Conservation (phyloP, 805 yeast genomes). For the Yarrowia deformans region DNA sequence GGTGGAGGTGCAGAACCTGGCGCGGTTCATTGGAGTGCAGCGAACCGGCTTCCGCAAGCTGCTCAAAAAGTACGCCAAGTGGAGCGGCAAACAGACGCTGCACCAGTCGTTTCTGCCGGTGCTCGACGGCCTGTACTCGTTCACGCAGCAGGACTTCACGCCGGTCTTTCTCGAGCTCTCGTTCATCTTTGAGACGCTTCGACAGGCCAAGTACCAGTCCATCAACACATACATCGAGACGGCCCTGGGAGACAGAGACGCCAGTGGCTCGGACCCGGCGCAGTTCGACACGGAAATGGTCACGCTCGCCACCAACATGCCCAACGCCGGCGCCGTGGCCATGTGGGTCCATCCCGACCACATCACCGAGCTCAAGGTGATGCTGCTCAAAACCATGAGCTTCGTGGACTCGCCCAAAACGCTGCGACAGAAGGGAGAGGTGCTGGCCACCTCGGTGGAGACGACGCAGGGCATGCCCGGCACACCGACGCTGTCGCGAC, state of each 20-base stretch:
- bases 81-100: conserved; percentile 50
- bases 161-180: conserved; percentile 68
- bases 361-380: conserved; percentile 60
- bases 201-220: conserved; percentile 46
- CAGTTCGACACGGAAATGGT: conserved; percentile 51
- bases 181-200: conserved; percentile 59
- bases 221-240: conserved; percentile 35
- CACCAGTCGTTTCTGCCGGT: conserved; percentile 48
- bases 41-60: conserved; percentile 75
- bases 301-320: conserved; percentile 43
- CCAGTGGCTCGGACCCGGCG: background rate
- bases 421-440: conserved; percentile 30
- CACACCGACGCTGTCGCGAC: conserved; percentile 13
- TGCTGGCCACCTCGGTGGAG: conserved; percentile 29
- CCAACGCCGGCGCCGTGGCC: conserved; percentile 51
- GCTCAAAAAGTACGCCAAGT: conserved; percentile 69
- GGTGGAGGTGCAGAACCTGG: conserved; percentile 65
- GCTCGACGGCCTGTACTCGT: conserved; percentile 59
- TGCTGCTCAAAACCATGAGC: conserved; percentile 49
- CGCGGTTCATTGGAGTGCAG: conserved; percentile 76
- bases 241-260: conserved; percentile 4
- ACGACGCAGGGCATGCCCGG: background rate
- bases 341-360: conserved; percentile 70
- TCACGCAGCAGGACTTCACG: conserved; percentile 66
- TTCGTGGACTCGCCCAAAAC: conserved; percentile 36